phyloP scores from a whole-genome alignment of 495 filamentous ascomycete species.

The Tetracladium marchalianum region DNA sequence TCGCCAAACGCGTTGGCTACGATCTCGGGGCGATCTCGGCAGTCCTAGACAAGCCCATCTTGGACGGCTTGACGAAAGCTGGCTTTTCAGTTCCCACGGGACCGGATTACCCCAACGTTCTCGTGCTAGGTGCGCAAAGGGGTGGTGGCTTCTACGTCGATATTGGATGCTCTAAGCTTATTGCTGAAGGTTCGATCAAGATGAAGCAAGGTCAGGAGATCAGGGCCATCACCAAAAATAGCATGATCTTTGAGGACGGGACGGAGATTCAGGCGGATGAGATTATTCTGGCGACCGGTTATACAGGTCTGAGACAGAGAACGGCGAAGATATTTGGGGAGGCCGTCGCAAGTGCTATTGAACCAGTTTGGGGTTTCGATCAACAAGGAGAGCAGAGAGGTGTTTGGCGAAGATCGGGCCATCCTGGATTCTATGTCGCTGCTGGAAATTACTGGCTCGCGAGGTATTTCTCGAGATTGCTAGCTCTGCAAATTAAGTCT shows the following conservation, averaged over 20 bases:
- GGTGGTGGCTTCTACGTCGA: slow-evolving; percentile 56
- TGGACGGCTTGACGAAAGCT: slow-evolving; percentile 40
- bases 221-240: slow-evolving; percentile 40
- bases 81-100: slow-evolving; percentile 51
- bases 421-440: slow-evolving; percentile 77
- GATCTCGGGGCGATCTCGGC: neutral
- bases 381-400: slow-evolving; percentile 60
- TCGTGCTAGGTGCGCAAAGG: slow-evolving; percentile 48
- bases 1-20: neutral
- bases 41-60: slow-evolving; percentile 32
- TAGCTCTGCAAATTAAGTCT: slow-evolving; percentile 27
- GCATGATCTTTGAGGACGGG: slow-evolving; percentile 45
- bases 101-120: slow-evolving; percentile 40
- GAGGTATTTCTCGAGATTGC: slow-evolving; percentile 19
- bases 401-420: slow-evolving; percentile 64
- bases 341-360: slow-evolving; percentile 51
- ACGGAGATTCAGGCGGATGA: slow-evolving; percentile 47
- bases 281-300: slow-evolving; percentile 57
- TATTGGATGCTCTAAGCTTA: slow-evolving; percentile 45
- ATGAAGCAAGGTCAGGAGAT: slow-evolving; percentile 18
- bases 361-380: slow-evolving; percentile 71
- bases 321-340: slow-evolving; percentile 59
- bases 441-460: slow-evolving; percentile 66
- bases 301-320: slow-evolving; percentile 44
- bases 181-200: slow-evolving; percentile 51